These are phyloP conservation scores for Oryza australiensis DNA, from an alignment of 176 grass and related monocot species.

Conservation along the genomic window DNA sequence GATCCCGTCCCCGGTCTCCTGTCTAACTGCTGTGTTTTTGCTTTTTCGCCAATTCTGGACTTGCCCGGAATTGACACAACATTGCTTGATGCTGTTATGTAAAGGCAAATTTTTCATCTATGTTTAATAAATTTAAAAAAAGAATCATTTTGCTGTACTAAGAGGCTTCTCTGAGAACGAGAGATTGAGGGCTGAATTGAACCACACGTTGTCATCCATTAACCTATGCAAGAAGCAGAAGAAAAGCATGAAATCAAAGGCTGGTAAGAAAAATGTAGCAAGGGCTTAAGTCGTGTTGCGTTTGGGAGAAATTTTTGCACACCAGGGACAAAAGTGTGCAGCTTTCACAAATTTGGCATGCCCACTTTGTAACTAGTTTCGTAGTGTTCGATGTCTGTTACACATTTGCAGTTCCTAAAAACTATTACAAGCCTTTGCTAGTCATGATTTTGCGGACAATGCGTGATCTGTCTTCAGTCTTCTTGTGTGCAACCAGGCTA, in stretches of 20 bases:
- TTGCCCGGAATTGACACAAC: no score
- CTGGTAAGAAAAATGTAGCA: slow-evolving; percentile 19
- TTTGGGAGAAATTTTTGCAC: background rate
- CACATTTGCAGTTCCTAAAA: background rate
- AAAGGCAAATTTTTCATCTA: no score
- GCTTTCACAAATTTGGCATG: slow-evolving; percentile 17
- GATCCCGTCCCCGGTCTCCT: no score
- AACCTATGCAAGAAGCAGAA: slow-evolving; percentile 74
- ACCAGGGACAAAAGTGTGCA: background rate
- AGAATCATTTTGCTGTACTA: slow-evolving; percentile 64
- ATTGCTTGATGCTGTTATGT: no score
- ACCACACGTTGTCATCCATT: slow-evolving; percentile 58
- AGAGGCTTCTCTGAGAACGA: slow-evolving; percentile 74
- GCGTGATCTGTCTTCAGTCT: background rate
- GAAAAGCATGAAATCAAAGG: slow-evolving; percentile 39
- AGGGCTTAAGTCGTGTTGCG: background rate
- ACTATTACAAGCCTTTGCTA: background rate
- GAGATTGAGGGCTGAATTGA: slow-evolving; percentile 68
- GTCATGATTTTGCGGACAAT: background rate
- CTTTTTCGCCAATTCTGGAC: no score
- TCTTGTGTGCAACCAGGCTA: background rate
- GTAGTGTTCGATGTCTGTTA: background rate
- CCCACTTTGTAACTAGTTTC: background rate
- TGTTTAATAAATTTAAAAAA: no score
- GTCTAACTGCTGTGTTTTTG: no score